phyloP scores from a whole-genome alignment of 1,284 basidiomycete species.

The Cystobasidium sp. region DNA sequence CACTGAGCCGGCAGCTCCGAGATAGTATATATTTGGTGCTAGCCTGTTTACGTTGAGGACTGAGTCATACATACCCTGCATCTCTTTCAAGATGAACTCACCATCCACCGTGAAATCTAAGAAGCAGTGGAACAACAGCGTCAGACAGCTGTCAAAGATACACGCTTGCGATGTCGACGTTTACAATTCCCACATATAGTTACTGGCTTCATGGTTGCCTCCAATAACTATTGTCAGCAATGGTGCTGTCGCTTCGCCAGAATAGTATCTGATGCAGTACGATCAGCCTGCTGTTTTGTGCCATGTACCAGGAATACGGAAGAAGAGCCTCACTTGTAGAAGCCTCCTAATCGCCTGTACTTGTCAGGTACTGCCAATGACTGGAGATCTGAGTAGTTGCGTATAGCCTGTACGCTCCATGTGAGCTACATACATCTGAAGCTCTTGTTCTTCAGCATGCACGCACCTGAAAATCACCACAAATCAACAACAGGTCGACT shows the following conservation, averaged over 20 bases:
- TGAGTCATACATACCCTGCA: constrained; percentile 30
- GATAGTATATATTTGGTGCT: constrained; percentile 94
- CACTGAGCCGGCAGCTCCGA: constrained; percentile 89
- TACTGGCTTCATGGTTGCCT: constrained; percentile 97
- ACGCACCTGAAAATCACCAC: constrained; percentile 84
- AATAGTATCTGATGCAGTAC: constrained; percentile 71
- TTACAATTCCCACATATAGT: constrained; percentile 95
- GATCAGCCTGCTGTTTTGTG: background rate
- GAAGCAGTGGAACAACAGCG: background rate
- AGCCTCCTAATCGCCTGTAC: constrained; percentile 81
- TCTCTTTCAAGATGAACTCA: background rate
- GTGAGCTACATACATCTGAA: background rate
- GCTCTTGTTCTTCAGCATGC: background rate
- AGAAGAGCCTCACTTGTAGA: constrained; percentile 70
- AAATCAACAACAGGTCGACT: constrained; percentile 83
- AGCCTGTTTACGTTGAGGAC: constrained; percentile 62
- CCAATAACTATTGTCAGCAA: constrained; percentile 92
- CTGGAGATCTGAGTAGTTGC: constrained; percentile 82
- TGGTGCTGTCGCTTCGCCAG: constrained; percentile 77
- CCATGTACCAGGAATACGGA: background rate
- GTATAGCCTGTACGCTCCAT: constrained; percentile 65
- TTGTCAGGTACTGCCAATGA: constrained; percentile 91
- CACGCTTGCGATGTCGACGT: constrained; percentile 52
- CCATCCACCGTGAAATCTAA: constrained; percentile 87
- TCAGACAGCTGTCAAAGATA: background rate